Evolutionary conservation across 176 grass and related monocot species (phyloP), one percentile per base, ranked within the genome.

Genomic region (Carex myosuroides): DNA sequence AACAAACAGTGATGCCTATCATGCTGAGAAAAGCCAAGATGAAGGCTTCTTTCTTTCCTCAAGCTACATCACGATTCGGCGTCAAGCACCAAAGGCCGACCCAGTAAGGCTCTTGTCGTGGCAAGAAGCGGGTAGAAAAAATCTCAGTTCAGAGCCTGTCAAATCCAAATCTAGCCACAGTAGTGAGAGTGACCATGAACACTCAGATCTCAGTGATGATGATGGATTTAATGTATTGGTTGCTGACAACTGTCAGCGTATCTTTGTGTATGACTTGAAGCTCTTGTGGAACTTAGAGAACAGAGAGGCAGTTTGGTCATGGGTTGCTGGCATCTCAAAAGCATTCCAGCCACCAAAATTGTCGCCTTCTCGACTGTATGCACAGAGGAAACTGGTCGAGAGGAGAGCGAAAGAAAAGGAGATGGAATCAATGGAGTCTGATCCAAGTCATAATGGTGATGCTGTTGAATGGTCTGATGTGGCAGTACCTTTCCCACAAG

Each of bases 231-330:
- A 91, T 90, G 87, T 98, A 53, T 83, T 98, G 54, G 89, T 98
- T 82, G 95, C 92, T 87, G 95, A 98, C 80, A 98, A 89, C 87
- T 98, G 95, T 76, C 95, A 98, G 73, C 89, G 95, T 84, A 84
- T 98, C 82, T 98, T 88, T 90, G 89, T 98, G 54, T 87, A 98
- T 90, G 95, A 92, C 89, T 87, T 98, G 84, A 98, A 93, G 84
- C 84, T 98, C 79, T 78, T 98, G n/a, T 98, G 92, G 95, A 94
- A 82, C 82, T 80, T 98, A 69, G 92, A 98, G 85, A 93, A 98
- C 64, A 93, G 89, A 86, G 89, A 87, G 81, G 92, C 95, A 84
- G 7, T 94, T 71, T 81, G 85, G 39, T 90, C 90, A 67, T 91
- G 93, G 90, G 86, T 87, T 86, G 90, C 90, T 80, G 92, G 87